A percentile compares a stretch with the other conserved stretches of the same genome.
These are phyloP conservation scores for Solanum phureja DNA, from an alignment of 257 asterid species.

Conservation along the genomic window DNA sequence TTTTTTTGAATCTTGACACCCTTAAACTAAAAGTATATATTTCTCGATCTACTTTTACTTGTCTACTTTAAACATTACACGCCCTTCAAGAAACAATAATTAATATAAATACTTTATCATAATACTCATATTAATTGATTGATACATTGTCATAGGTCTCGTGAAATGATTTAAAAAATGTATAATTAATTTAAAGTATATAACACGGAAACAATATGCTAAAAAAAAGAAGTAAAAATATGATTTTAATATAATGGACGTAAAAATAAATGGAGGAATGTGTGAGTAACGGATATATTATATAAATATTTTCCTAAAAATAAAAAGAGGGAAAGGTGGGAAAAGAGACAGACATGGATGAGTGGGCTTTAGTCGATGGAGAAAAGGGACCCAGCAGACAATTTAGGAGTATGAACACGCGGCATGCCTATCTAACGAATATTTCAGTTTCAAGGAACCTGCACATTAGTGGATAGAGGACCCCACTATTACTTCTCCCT, in stretches of 20 bases:
- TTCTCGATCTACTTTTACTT: neutral
- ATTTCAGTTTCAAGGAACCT: constrained; percentile 26
- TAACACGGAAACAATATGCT: too few species aligned
- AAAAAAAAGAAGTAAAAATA: too few species aligned
- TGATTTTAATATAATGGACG: too few species aligned
- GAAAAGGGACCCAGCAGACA: neutral
- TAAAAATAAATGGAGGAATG: neutral
- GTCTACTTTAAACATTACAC: neutral
- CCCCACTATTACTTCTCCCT: constrained; percentile 10
- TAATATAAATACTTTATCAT: neutral
- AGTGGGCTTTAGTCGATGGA: neutral
- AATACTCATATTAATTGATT: neutral
- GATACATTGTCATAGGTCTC: neutral
- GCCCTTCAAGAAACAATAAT: too few species aligned
- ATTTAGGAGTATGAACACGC: constrained; percentile 20
- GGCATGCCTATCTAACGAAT: constrained; percentile 41
- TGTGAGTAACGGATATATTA: neutral
- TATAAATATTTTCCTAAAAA: neutral
- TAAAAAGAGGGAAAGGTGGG: neutral
- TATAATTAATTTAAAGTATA: too few species aligned
- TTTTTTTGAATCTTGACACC: too few species aligned
- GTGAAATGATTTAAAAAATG: too few species aligned
- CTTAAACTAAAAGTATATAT: neutral
- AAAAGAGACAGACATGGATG: neutral
- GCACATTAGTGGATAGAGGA: constrained; percentile 22